A percentile compares a stretch with the other conserved stretches of the same genome.
phyloP scores from a whole-genome alignment of 345 rosid species.

The Viola odorata region DNA sequence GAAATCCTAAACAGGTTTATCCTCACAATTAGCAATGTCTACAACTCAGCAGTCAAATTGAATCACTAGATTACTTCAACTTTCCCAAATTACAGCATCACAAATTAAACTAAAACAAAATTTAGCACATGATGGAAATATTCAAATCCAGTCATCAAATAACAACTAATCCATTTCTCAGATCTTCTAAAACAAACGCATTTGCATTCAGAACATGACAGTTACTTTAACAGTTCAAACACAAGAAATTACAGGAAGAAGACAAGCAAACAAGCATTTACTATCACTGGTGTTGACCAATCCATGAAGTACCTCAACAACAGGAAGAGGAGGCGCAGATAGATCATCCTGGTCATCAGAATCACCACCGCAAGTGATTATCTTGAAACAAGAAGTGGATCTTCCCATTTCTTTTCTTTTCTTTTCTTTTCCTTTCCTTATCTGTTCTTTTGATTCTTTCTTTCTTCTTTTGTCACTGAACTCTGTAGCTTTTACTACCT shows the following conservation, averaged over 20 bases:
- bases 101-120: too few relatives aligned
- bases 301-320: constrained; percentile 36
- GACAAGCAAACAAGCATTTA: background rate
- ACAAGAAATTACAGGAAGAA: background rate
- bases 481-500: background rate
- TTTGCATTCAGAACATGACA: background rate
- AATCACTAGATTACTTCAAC: too few relatives aligned
- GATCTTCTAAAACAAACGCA: background rate
- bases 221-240: background rate
- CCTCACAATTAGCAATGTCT: too few relatives aligned
- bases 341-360: constrained; percentile 41
- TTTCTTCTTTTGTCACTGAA: constrained; percentile 3
- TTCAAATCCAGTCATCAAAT: too few relatives aligned
- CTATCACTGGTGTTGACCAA: background rate
- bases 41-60: too few relatives aligned
- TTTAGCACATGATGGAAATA: too few relatives aligned
- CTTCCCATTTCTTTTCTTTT: constrained; percentile 43
- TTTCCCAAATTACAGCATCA: too few relatives aligned
- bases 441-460: background rate
- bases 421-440: background rate
- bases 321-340: constrained; percentile 13
- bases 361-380: constrained; percentile 63
- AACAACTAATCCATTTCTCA: too few relatives aligned
- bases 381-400: constrained; percentile 68
- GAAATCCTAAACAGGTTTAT: too few relatives aligned